Conservation (phyloP, 2,329 filamentous ascomycete genomes). For the Fusarium ramigenum region DNA sequence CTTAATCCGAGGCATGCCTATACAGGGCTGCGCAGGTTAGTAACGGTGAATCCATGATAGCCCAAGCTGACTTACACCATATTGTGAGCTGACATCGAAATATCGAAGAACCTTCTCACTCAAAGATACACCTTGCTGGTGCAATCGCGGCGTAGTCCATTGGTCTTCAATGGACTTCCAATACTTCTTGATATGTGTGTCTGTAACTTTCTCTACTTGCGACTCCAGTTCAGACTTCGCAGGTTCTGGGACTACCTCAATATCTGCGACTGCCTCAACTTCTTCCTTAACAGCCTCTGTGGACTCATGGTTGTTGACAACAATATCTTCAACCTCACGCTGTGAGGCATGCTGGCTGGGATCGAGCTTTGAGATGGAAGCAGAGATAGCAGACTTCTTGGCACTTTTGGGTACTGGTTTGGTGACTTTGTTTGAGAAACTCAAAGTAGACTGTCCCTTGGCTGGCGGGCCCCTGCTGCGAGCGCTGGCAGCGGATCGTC, state of each 20-base stretch:
- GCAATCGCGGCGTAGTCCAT: slow-evolving; percentile 75
- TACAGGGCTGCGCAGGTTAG: slow-evolving; percentile 69
- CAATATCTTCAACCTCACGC: slow-evolving; percentile 25
- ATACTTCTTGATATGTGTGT: slow-evolving; percentile 77
- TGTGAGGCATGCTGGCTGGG: slow-evolving; percentile 36
- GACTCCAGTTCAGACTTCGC: slow-evolving; percentile 63
- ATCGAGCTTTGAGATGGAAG: slow-evolving; percentile 49
- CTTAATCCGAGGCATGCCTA: slow-evolving; percentile 82
- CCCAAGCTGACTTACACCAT: slow-evolving; percentile 75
- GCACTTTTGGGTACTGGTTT: slow-evolving; percentile 60
- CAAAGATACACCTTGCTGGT: slow-evolving; percentile 76
- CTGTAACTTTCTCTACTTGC: slow-evolving; percentile 70
- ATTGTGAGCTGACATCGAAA: slow-evolving; percentile 92
- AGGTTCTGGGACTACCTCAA: slow-evolving; percentile 39
- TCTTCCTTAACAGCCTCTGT: slow-evolving; percentile 36
- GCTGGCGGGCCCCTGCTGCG: slow-evolving; percentile 48
- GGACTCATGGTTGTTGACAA: slow-evolving; percentile 27
- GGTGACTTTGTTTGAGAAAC: slow-evolving; percentile 66
- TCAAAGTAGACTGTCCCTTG: slow-evolving; percentile 62
- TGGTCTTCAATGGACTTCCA: slow-evolving; percentile 78
- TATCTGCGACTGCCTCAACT: slow-evolving; percentile 19
- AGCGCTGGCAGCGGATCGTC: slow-evolving; percentile 56
- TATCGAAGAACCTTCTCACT: slow-evolving; percentile 89
- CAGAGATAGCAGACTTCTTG: slow-evolving; percentile 55
- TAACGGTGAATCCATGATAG: background rate